These are phyloP conservation scores for Macaranga tanarius DNA, from an alignment of 441 rosid genomes.

Conservation along the genomic window DNA sequence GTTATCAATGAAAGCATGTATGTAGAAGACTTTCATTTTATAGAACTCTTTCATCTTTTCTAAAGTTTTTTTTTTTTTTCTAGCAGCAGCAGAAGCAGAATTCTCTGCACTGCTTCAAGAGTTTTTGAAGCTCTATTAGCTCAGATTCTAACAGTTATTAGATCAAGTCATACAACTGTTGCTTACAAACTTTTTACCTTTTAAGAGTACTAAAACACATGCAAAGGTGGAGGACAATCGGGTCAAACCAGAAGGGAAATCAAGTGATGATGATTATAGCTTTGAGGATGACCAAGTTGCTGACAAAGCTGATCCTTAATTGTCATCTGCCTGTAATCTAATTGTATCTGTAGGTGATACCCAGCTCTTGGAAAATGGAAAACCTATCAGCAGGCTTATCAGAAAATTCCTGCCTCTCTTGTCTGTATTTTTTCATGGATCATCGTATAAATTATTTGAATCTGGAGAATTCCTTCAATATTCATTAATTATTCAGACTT, in stretches of 20 bases:
- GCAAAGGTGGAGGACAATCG: constrained; percentile 71
- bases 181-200: too few relatives aligned
- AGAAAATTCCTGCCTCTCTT: constrained; percentile 31
- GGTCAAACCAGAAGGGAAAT: constrained; percentile 55
- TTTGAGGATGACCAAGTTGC: constrained; percentile 72
- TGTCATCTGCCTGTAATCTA: neutral
- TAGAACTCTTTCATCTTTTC: too few relatives aligned
- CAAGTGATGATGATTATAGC: constrained; percentile 71
- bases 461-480: constrained; percentile 26
- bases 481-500: constrained; percentile 25
- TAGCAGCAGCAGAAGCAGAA: too few relatives aligned
- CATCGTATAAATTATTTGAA: constrained; percentile 42
- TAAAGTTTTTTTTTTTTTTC: too few relatives aligned
- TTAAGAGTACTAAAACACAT: too few relatives aligned
- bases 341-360: constrained; percentile 41
- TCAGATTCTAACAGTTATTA: too few relatives aligned
- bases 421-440: constrained; percentile 37
- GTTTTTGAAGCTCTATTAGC: too few relatives aligned
- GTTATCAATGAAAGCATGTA: too few relatives aligned
- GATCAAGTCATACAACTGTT: neutral
- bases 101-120: too few relatives aligned
- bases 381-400: constrained; percentile 28
- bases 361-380: constrained; percentile 34
- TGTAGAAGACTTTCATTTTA: too few relatives aligned
- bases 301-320: constrained; percentile 72